Evolutionary conservation across 169 alveolate genomes (phyloP), one percentile per base, ranked within the genome.

Genomic region (Plasmodium cynomolgi): DNA sequence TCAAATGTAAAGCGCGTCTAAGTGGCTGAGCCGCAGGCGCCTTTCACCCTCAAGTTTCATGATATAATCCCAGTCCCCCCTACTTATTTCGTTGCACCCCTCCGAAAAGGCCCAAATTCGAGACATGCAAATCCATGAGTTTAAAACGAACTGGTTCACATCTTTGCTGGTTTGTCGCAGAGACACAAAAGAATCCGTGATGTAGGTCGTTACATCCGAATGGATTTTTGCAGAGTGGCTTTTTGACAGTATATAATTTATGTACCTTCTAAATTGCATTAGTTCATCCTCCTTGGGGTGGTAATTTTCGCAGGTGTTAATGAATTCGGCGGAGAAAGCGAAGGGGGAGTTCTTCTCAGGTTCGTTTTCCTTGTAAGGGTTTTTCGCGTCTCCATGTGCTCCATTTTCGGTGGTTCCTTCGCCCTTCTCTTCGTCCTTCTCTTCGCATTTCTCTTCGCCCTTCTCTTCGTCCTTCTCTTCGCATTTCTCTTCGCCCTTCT

Each of bases 181-280:
- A 8, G 82, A 33, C 47, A 90, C 94, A 74, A 90, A 90, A 4
- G 88, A 23, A 62, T 90, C 94, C 5, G 94, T 90, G 47, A 90
- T 90, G 50, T 90, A 90, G n/a, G 82, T 80, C 31, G 88, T 58
- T 62, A 90, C 47, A 20, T 90, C 85, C 5, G 81, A 26, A 39
- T 34, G 68, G 34, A 90, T 80, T 90, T 90, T 90, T 34, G 94
- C 94, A n/a, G 91, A 62, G 54, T 90, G 73, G 34, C 71, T 90
- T 90, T 90, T 90, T n/a, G 83, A 90, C 37, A 90, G 82, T 62
- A 90, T 79, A 90, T 90, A 90, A 90, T 90, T 90, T 62, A 90
- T 79, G 56, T 90, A 90, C 82, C 94, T 80, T 80, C 94, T 90
- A 90, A 80, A 90, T 90, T 90, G 94, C 90, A 90, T 90, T 80